Evolutionary conservation across 2,329 filamentous ascomycete species (phyloP).

Genomic region (Xylaria sp.): DNA sequence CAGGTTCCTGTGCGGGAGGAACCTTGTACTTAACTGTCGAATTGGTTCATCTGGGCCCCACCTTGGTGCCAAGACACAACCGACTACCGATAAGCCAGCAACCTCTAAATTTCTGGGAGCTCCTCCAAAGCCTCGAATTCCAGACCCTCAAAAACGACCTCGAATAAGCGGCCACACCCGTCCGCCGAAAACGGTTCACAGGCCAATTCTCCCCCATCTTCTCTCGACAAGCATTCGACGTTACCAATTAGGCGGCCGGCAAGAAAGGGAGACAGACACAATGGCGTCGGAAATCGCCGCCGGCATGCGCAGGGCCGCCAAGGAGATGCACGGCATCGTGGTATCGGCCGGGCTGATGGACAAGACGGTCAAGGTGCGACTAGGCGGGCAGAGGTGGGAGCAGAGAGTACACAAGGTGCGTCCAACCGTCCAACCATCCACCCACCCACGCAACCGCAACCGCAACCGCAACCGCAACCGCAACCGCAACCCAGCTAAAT

Average conservation of each 20-base stretch:
- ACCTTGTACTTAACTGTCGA: not conserved
- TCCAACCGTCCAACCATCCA: too few species aligned
- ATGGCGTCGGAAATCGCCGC: slow-evolving; percentile 38
- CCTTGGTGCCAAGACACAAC: slow-evolving; percentile 3
- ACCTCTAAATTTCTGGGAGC: slow-evolving; percentile 27
- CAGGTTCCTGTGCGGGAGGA: not conserved
- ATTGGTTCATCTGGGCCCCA: not conserved
- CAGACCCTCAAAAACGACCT: slow-evolving; percentile 5
- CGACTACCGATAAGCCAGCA: slow-evolving; percentile 22
- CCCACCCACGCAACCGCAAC: too few species aligned
- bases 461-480: too few species aligned
- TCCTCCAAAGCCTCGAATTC: slow-evolving; percentile 5
- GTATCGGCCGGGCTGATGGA: slow-evolving; percentile 81
- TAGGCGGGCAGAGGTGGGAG: slow-evolving; percentile 78
- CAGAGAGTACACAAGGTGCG: slow-evolving; percentile 75
- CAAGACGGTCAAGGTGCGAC: slow-evolving; percentile 81
- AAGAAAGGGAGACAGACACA: not conserved
- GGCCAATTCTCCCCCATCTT: not conserved
- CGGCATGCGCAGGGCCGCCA: slow-evolving; percentile 56
- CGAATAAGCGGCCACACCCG: not conserved
- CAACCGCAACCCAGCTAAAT: too few species aligned
- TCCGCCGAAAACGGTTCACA: slow-evolving; percentile 3
- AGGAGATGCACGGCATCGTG: slow-evolving; percentile 73
- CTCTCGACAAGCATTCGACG: not conserved
- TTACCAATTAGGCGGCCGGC: not conserved